Base-by-base conservation (phyloP, 2,329 filamentous ascomycete genomes). In the Trichoderma sp. region DNA sequence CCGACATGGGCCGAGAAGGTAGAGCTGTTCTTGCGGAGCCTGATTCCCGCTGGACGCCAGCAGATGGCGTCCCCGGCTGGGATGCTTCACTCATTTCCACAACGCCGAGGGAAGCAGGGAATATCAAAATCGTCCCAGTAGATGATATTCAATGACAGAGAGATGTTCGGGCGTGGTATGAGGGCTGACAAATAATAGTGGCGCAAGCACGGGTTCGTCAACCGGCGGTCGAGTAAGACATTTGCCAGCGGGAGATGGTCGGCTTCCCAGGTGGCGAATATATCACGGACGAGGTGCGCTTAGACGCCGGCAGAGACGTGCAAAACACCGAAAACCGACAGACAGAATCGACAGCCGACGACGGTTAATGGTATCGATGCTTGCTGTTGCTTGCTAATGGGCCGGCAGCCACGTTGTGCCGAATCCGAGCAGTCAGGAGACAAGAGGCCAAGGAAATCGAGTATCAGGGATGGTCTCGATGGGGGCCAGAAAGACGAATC, bases 1-100 rank as follows among this genome's bases (percentile, higher is more conserved):
- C 74, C 10, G 79, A 76, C 74, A 80, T 77, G 40, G 80, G 79
- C 40, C 80, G 75, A 55, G 80, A 80, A 33, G 80, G 80, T 47
- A 81, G 73, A 11, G 79, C 79, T 49, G 79, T 81, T 70, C 80
- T 76, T 61, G 71, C 75, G 35, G 79, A 72, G 62, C 72, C 72
- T 52, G 74, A 43, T 57, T 80, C 78, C 55, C 77, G 78, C 64
- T 75, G 75, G 59, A 77, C 74, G 73, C 75, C 75, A 67, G 74
- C 71, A 37, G 71, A 53, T 61, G 74, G 68, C 71, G 73, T 72
- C 70, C 73, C 71, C 43, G 74, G 55, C 52, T 74, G 75, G 19
- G 73, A 73, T 43, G 74, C 68, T 70, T 80, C 75, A 72, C 75
- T 77, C 79, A 81, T 80, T 74, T 74, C 70, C 69, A 71, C 72